phyloP scores from a whole-genome alignment of 345 rosid genomes.

The Eucalyptus erythrocorys region DNA sequence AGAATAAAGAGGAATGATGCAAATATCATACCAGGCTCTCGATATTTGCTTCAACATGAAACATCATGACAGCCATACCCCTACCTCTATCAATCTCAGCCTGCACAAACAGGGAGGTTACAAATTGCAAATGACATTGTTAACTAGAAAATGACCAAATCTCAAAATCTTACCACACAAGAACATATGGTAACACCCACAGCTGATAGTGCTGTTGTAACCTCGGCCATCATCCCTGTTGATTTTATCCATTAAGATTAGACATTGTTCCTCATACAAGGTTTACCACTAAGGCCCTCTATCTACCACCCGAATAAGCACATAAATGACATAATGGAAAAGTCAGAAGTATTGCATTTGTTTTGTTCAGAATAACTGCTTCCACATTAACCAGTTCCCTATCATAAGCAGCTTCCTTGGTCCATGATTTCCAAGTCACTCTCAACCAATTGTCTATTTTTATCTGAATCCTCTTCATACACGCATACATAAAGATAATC shows the following conservation, averaged over 20 bases:
- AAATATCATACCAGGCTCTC: slow-evolving; percentile 55
- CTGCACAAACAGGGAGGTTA: slow-evolving; percentile 8
- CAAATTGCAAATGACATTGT: background rate
- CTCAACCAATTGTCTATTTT: background rate
- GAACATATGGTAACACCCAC: slow-evolving; percentile 67
- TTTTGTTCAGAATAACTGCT: background rate
- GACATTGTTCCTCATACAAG: background rate
- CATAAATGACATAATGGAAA: background rate
- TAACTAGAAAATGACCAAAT: background rate
- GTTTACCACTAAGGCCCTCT: background rate
- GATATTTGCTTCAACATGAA: slow-evolving; percentile 69
- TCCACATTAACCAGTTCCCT: background rate
- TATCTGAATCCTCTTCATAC: background rate
- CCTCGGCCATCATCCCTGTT: slow-evolving; percentile 86
- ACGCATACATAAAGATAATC: background rate
- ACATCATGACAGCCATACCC: slow-evolving; percentile 86
- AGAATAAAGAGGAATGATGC: background rate
- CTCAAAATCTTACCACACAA: slow-evolving; percentile 59
- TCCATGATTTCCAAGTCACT: background rate
- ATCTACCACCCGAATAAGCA: background rate
- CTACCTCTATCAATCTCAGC: slow-evolving; percentile 86
- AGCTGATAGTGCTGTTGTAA: slow-evolving; percentile 63
- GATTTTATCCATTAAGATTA: background rate
- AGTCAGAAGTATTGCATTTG: background rate
- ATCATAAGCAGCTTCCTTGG: background rate